These are phyloP conservation scores for Pseudofabraea citricarpa DNA, from an alignment of 2,329 filamentous ascomycete species.

Conservation along the genomic window DNA sequence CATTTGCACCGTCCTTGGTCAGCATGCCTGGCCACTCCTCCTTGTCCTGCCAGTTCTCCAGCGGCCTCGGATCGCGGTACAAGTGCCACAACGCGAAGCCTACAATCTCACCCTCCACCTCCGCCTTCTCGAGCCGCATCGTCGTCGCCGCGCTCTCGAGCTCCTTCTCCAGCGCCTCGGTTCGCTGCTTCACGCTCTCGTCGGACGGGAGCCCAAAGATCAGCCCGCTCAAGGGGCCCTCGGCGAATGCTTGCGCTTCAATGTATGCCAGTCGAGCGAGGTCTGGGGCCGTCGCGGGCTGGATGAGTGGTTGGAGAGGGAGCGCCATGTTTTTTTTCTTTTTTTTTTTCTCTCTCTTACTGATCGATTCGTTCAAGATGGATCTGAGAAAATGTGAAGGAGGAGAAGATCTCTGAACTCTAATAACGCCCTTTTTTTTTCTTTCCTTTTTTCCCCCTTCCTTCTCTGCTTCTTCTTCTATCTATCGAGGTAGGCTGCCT, in stretches of 20 bases:
- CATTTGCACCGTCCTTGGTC: not conserved
- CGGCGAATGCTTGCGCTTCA: not conserved
- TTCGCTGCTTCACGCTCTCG: not conserved
- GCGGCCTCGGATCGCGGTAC: not conserved
- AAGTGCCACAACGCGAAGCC: not conserved
- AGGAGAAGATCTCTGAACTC: no score
- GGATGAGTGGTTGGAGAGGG: not conserved
- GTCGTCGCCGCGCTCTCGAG: not conserved
- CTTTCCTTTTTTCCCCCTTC: no score
- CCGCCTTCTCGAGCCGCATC: not conserved
- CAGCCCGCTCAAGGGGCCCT: not conserved
- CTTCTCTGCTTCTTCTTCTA: no score
- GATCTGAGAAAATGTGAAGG: no score
- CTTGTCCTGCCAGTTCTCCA: not conserved
- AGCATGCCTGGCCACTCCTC: not conserved
- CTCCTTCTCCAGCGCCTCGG: not conserved
- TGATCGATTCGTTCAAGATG: no score
- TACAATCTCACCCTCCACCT: not conserved
- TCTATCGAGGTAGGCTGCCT: no score
- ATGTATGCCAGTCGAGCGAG: not conserved
- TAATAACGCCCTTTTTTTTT: no score
- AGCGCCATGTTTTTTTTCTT: no score
- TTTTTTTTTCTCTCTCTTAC: no score
- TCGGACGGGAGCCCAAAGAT: not conserved
- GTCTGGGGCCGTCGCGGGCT: not conserved